Evolutionary conservation across 345 rosid species (phyloP).

Genomic region (Litchi chinensis): DNA sequence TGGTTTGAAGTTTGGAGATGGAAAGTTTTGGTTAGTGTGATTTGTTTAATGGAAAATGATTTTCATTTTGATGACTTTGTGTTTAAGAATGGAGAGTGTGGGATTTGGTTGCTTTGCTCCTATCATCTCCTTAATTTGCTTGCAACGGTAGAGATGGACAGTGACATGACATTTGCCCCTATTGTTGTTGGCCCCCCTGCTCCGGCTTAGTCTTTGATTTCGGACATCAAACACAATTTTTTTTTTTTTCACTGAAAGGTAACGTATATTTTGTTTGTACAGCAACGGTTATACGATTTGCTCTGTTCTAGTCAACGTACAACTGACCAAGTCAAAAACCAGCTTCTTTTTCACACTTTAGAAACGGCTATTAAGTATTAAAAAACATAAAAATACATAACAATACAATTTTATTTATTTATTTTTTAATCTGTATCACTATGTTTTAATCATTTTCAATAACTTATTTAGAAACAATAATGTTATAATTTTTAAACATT

Average conservation of each 20-base stretch:
- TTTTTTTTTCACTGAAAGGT: not conserved
- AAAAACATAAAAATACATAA: no score
- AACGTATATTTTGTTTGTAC: no score
- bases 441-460: no score
- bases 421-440: no score
- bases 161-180: conserved; percentile 26
- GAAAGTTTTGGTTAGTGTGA: conserved; percentile 8
- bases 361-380: no score
- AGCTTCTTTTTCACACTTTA: no score
- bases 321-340: no score
- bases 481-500: no score
- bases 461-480: no score
- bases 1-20: conserved; percentile 6
- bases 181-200: conserved; percentile 11
- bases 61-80: conserved; percentile 28
- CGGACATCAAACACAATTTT: conserved; percentile 14
- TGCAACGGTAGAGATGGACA: conserved; percentile 6
- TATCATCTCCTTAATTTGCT: not conserved
- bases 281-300: no score
- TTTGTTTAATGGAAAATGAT: conserved; percentile 15
- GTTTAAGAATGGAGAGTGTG: conserved; percentile 25
- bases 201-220: conserved; percentile 9
- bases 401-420: no score
- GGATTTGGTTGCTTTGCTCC: not conserved
- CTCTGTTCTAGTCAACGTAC: no score